These are phyloP conservation scores for Wickerhamomyces sp. DNA, from an alignment of 1,139 yeast species.

Conservation along the genomic window DNA sequence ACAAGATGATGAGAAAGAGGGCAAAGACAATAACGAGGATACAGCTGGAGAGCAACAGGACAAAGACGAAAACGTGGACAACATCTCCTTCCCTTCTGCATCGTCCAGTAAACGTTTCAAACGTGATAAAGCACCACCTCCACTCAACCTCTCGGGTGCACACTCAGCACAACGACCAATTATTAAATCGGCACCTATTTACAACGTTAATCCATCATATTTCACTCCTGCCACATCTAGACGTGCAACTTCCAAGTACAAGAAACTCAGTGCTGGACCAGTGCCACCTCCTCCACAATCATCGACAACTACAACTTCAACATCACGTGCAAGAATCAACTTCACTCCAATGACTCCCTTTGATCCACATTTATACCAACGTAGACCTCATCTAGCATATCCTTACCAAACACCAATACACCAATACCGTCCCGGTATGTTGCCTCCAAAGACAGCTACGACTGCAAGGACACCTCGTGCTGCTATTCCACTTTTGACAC, in stretches of 20 bases:
- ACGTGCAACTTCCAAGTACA: conserved; percentile 10
- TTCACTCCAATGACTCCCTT: conserved; percentile 12
- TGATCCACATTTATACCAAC: conserved; percentile 1
- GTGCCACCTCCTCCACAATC: neutral
- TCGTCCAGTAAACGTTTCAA: conserved; percentile 33
- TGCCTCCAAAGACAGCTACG: conserved; percentile 17
- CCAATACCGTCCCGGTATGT: conserved; percentile 5
- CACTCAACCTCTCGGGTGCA: conserved; percentile 28
- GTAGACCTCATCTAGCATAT: conserved; percentile 10
- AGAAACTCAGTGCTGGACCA: conserved; percentile 2
- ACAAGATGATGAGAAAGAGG: neutral
- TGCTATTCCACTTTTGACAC: conserved; percentile 13
- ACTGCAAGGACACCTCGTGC: conserved; percentile 11
- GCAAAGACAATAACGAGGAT: conserved; percentile 10
- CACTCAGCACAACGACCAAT: conserved; percentile 25
- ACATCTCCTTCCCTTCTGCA: conserved; percentile 26
- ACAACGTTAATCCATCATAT: conserved; percentile 14
- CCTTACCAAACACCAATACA: conserved; percentile 5
- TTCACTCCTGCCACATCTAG: conserved; percentile 15
- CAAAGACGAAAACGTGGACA: conserved; percentile 13
- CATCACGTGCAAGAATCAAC: conserved; percentile 4
- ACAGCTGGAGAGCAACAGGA: conserved; percentile 3
- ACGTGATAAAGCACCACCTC: conserved; percentile 42
- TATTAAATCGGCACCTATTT: conserved; percentile 43
- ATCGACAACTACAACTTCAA: neutral